Base-by-base conservation (phyloP, 108 stramenopile genomes). In the Nitzschia sp. region DNA sequence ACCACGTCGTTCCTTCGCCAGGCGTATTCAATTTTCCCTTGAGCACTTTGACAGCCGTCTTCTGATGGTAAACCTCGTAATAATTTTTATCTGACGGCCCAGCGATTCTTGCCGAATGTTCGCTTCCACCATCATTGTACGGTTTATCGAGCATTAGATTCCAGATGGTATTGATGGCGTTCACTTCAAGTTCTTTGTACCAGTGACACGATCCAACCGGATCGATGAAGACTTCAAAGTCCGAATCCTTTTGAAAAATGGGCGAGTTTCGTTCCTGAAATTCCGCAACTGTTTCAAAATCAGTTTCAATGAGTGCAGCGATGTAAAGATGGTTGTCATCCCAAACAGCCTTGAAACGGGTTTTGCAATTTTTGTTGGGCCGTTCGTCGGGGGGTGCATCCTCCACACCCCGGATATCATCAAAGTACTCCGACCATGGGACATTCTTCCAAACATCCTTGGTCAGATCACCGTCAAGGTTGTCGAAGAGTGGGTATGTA, bases 181-280 rank as follows among this genome's bases (percentile, higher is more conserved):
- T 96, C 13, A 92, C 70, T 80, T 96, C 95, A 53, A 93, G 79
- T 80, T 96, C 95, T 64, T 93, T 93, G 76, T 96, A 96, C 63
- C 84, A 52, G 66, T 89, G 87, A 75, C 79, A 82, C 23, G 67
- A 76, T 6, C 85, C 88, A 26, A 72, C 59, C 22, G 86, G 78
- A 64, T 96, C 92, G 33, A 96, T 64, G 69, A 96, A 96, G 26
- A 96, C 86, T 77, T 96, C 95, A 78, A 94, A 94, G 68, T 87
- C 86, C 17, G 80, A 82, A 71, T 86, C 81, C 45, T 75, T 69
- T 66, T 94, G 93, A 82, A 78, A 94, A 54, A 94, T 94, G 16
- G 90, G 85, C 29, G 80, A 78, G 72, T 94, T 94, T 2, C 87
- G 82, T 62, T 90, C 74, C 1, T 78, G 77, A 54, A 82, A 85